These are phyloP conservation scores for Populus ilicifolia DNA, from an alignment of 345 rosid species.

Conservation along the genomic window DNA sequence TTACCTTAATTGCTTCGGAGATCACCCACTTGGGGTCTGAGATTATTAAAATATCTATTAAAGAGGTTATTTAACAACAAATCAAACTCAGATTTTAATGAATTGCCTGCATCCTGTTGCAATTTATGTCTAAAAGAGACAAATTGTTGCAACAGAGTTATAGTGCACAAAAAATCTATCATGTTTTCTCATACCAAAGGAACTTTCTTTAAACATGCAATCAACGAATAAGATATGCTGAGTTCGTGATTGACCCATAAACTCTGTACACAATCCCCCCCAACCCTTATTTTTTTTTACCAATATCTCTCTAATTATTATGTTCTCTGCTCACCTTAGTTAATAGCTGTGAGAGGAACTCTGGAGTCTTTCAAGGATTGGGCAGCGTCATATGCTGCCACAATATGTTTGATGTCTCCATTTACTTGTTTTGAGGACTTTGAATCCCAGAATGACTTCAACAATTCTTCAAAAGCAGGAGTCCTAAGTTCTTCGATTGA, in stretches of 20 bases:
- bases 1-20: too few relatives aligned
- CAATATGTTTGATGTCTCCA: slow-evolving; percentile 63
- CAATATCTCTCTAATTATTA: slow-evolving; percentile 1
- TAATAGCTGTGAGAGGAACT: slow-evolving; percentile 81
- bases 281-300: not conserved
- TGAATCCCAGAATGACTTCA: slow-evolving; percentile 67
- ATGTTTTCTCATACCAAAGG: slow-evolving; percentile 10
- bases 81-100: too few relatives aligned
- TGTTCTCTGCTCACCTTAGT: slow-evolving; percentile 36
- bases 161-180: slow-evolving; percentile 1
- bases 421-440: slow-evolving; percentile 59
- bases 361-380: slow-evolving; percentile 76
- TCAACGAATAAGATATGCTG: slow-evolving; percentile 22
- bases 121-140: too few relatives aligned
- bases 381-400: slow-evolving; percentile 51
- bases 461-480: slow-evolving; percentile 72
- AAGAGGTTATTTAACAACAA: too few relatives aligned
- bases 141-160: not conserved
- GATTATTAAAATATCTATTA: too few relatives aligned
- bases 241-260: slow-evolving; percentile 5
- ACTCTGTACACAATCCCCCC: slow-evolving; percentile 39
- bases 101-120: too few relatives aligned
- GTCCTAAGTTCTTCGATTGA: slow-evolving; percentile 91
- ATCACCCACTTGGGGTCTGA: too few relatives aligned
- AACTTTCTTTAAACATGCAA: slow-evolving; percentile 22